Evolutionary conservation across 2,329 filamentous ascomycete species (phyloP), one percentile per base, ranked within the genome.

Genomic region (Waltergamsia citrina): DNA sequence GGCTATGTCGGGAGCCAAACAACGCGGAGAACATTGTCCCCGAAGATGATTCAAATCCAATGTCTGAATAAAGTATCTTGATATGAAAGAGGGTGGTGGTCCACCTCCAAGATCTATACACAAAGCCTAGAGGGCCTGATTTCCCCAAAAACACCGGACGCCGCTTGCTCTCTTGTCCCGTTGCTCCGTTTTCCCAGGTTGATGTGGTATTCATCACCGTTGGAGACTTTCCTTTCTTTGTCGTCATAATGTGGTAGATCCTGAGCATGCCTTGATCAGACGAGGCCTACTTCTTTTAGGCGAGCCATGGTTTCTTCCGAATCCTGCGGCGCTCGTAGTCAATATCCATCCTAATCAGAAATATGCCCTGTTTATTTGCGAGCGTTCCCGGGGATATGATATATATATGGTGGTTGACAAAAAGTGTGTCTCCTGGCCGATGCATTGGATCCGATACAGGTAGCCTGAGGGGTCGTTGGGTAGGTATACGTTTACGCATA

Each of bases 71-170:
- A 22, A 30, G 26, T 33, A 52, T 62, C 57, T 62, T 59, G 59
- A 57, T 54, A 51, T 51, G 43, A 45, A 46, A 55, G 52, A 62
- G 53, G 51, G 53, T 58, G 53, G 56, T 64, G 55, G 51, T 60
- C 56, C 54, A 60, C 53, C 54, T 52, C 53, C 56, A 63, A 64
- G 63, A 62, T 57, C 55, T 60, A 58, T 54, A 57, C 51, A 56
- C 40, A 46, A 30, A 34, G 28, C 31, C 19, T 20, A 9, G 12
- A 9, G 9, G 19, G 25, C n/a, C 26, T 19, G 14, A 16, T 15
- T 20, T 36, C 18, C 25, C 10, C 22, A 27, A 7, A 25, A 37
- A 37, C 35, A 26, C 35, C 35, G 19, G 30, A 33, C 35, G 35
- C 34, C 34, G 14, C 18, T 36, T 12, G 26, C 29, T 33, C 18